Percentiles rank a stretch among this genome's conserved stretches.
Conservation (phyloP, 495 filamentous ascomycete species). For the Talaromyces wortmannii region DNA sequence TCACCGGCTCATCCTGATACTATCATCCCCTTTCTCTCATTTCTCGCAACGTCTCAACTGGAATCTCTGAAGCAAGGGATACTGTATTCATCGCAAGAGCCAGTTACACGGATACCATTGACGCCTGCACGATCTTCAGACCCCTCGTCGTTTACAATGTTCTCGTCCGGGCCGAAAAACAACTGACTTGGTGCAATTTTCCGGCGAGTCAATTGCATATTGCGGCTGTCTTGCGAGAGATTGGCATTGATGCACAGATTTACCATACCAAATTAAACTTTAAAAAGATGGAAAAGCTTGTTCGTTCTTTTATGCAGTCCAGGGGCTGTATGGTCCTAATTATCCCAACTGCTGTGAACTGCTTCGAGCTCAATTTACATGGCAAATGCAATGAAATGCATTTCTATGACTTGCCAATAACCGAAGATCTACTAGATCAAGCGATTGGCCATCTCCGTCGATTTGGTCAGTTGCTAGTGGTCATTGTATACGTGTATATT, state of each 20-base stretch:
- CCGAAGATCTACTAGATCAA: neutral
- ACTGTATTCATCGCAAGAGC: too few relatives aligned
- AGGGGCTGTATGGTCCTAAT: neutral
- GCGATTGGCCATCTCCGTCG: conserved; percentile 1
- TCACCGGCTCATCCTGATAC: too few relatives aligned
- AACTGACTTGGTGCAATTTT: conserved; percentile 1
- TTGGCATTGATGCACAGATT: neutral
- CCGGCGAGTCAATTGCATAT: neutral
- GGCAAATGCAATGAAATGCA: neutral
- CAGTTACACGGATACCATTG: too few relatives aligned
- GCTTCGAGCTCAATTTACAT: neutral
- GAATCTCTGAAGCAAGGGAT: too few relatives aligned
- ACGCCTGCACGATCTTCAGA: too few relatives aligned
- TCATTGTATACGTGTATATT: neutral
- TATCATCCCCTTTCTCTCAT: too few relatives aligned
- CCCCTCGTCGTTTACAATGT: neutral
- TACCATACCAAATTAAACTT: neutral
- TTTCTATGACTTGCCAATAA: neutral
- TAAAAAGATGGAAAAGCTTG: neutral
- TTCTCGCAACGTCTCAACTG: too few relatives aligned
- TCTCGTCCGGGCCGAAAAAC: neutral
- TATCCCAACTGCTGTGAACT: neutral
- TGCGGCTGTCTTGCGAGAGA: neutral
- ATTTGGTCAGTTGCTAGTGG: neutral
- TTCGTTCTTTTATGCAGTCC: neutral